Percentiles rank a stretch among this genome's conserved stretches.
Conservation (phyloP, 1,139 yeast genomes). For the Zygotorulaspora mrakii region DNA sequence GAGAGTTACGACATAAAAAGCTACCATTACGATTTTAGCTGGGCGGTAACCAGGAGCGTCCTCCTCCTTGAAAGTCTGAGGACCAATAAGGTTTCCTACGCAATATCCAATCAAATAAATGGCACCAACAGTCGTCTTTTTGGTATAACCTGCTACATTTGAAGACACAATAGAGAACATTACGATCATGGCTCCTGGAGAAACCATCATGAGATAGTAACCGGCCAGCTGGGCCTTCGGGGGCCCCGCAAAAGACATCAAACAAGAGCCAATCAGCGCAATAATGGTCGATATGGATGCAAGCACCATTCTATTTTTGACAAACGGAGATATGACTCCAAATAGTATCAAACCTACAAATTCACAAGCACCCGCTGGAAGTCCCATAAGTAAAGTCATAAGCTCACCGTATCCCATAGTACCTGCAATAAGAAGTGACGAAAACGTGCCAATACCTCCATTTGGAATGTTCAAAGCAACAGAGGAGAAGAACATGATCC, state of each 20-base stretch:
- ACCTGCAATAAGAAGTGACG: conserved; percentile 40
- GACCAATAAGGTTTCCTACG: conserved; percentile 56
- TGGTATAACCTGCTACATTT: conserved; percentile 59
- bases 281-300: conserved; percentile 38
- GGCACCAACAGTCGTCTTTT: conserved; percentile 46
- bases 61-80: conserved; percentile 46
- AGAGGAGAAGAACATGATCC: conserved; percentile 39
- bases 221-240: conserved; percentile 18
- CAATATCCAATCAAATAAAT: conserved; percentile 53
- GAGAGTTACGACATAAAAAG: conserved; percentile 33
- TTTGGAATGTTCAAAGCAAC: conserved; percentile 40
- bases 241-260: conserved; percentile 31
- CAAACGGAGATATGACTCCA: conserved; percentile 28
- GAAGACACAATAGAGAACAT: conserved; percentile 38
- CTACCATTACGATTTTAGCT: conserved; percentile 46
- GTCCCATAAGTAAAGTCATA: conserved; percentile 38
- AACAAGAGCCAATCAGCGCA: conserved; percentile 6
- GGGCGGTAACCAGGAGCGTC: conserved; percentile 46
- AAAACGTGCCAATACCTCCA: conserved; percentile 39
- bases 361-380: conserved; percentile 44
- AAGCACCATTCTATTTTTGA: conserved; percentile 25
- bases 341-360: conserved; percentile 30
- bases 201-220: conserved; percentile 7
- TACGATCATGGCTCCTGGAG: conserved; percentile 6
- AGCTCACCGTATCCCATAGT: conserved; percentile 35